Base-by-base conservation (phyloP, 2,329 filamentous ascomycete genomes). In the Ciborinia camelliae region DNA sequence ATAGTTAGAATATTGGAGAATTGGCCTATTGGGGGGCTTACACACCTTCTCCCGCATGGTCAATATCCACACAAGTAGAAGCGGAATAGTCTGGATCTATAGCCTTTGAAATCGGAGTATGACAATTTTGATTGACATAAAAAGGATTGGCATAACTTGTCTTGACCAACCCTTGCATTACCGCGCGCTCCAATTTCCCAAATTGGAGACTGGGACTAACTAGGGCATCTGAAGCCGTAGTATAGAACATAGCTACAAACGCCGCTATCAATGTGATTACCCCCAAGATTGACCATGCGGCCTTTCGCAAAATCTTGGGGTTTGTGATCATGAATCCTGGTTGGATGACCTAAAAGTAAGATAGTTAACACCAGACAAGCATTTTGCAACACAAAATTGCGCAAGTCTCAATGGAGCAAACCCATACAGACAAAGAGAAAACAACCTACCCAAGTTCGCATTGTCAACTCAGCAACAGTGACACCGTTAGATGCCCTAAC, bases 391-490 rank as follows among this genome's bases (percentile, higher is more conserved):
- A 32, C 4, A 7, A 57, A 26, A 18, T 10, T 23, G 3, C 8
- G 20, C 8, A 37, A 15, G 18, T 23, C 3, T 54, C 52, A 28
- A 18, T 5, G 32, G 32, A 9, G 26, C 8, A 45, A 23, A 32
- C 20, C 3, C 28, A 45, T 30, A 45, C 18, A 57, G 23, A 32
- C 18, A 32, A 43, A 32, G 1, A n/a, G 45, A n/a, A 61, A 48
- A 48, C 7, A 26, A 47, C 61, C 20, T 23, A 63, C 61, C 90
- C 90, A 94, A 51, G 83, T 83, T 54, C 90, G 82, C 89, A 94
- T 92, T 20, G 84, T 88, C 79, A 93, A 85, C 72, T 94, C 90
- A 0, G 90, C 87, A 20, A 94, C 81, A 0, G 86, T 91, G 65
- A 93, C 83, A 2, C 90, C 90, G 3, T 79, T 77, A 0, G 85